Percentiles rank a stretch among this genome's conserved stretches.
phyloP scores from a whole-genome alignment of 805 yeast genomes.

The Kluyveromyces nonfermentans region DNA sequence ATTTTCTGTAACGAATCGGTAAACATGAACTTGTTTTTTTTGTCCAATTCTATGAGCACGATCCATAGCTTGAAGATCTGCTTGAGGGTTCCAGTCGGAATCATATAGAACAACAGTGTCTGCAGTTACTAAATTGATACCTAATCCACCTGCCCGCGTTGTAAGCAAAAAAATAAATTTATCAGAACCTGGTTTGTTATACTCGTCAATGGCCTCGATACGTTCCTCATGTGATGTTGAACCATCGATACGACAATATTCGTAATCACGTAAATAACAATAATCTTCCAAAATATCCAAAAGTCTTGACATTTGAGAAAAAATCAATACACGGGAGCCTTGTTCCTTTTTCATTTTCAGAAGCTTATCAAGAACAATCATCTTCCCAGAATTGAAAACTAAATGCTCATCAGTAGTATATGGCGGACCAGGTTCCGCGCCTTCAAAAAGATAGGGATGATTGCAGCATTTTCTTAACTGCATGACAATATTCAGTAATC shows the following conservation, averaged over 20 bases:
- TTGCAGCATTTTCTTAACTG: constrained; percentile 94
- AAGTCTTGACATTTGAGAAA: constrained; percentile 88
- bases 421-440: constrained; percentile 99
- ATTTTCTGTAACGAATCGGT: constrained; percentile 86
- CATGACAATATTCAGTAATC: constrained; percentile 90
- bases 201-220: constrained; percentile 85
- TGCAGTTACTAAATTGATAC: constrained; percentile 87
- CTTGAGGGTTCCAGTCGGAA: constrained; percentile 98
- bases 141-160: constrained; percentile 95
- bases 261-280: constrained; percentile 72
- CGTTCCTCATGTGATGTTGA: constrained; percentile 90
- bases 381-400: constrained; percentile 82
- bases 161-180: constrained; percentile 81
- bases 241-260: constrained; percentile 90
- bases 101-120: constrained; percentile 84
- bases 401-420: constrained; percentile 92
- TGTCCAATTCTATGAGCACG: constrained; percentile 97
- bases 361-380: constrained; percentile 79
- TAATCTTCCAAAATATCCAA: constrained; percentile 89
- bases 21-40: constrained; percentile 89
- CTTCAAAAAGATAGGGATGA: constrained; percentile 94
- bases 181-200: constrained; percentile 69
- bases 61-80: constrained; percentile 97
- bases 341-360: constrained; percentile 58
- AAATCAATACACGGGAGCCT: constrained; percentile 85